Base-by-base conservation (phyloP, 2,329 filamentous ascomycete genomes). In the Falciphora oryzae region DNA sequence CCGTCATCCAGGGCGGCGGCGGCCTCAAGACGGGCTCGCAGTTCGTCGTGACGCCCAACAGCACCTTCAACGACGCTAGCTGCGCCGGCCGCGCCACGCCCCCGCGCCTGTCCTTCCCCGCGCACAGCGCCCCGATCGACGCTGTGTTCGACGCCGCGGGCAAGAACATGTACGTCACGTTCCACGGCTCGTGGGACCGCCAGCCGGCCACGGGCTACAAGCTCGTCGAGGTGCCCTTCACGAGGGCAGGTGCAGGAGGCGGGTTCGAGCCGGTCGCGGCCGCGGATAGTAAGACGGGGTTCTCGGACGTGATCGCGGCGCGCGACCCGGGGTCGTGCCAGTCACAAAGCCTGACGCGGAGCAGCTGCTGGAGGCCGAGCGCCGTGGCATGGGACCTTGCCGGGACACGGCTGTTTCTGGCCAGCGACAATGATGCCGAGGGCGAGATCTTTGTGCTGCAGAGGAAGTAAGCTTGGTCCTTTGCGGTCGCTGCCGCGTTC, bases 11-110 rank as follows among this genome's bases (percentile, higher is more conserved):
- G 32, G 68, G 67, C 65, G 56, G n/a, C 58, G 71, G 70, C 65
- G 65, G 64, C 25, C 71, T 73, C 67, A 73, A 73, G 68, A 71
- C 67, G 65, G 78, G 78, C 50, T 67, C 68, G 56, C 77, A 78
- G 66, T 79, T 80, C 67, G 74, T 78, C 38, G 66, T 65, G 35
- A 64, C 60, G 11, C 64, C 66, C 32, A 67, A 67, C 63, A 22
- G 38, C 10, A 60, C n/a, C 50, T 65, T 67, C 61, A 44, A 10
- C 56, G 64, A 65, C 63, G 53, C 59, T 31, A 67, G 29, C 63
- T 67, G 66, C 66, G 61, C 29, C 27, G 62, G 56, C 53, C 65
- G 65, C 57, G 56, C 66, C 10, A 64, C 59, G 4, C 56, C 64
- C 7, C 66, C 66, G 6, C 62, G 64, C 7, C 68, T 73, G 1